A percentile compares a stretch with the other conserved stretches of the same genome.
Evolutionary conservation across 2,329 filamentous ascomycete species (phyloP).

Genomic region (Neonectria neomacrospora): DNA sequence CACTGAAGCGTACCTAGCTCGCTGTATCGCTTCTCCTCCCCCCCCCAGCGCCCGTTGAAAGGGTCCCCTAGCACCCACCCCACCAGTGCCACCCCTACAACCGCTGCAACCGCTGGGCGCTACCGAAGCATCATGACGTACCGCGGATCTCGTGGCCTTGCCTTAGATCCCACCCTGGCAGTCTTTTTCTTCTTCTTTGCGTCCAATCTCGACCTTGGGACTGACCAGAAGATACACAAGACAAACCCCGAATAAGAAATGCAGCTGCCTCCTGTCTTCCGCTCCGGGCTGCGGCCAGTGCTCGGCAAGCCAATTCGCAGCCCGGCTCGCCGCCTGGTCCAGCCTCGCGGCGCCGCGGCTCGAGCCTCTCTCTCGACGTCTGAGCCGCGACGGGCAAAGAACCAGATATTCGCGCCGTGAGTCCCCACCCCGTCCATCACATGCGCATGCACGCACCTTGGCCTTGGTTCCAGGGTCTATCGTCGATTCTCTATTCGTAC

Average conservation of each 20-base stretch:
- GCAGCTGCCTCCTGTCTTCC: slow-evolving; percentile 6
- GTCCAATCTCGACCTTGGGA: neutral
- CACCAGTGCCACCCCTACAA: neutral
- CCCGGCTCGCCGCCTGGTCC: neutral
- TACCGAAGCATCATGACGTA: slow-evolving; percentile 20
- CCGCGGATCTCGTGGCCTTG: slow-evolving; percentile 8
- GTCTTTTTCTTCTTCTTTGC: neutral
- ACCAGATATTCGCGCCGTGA: slow-evolving; percentile 52
- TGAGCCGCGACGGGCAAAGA: slow-evolving; percentile 43
- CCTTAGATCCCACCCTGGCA: neutral
- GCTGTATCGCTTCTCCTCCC: too few relatives aligned
- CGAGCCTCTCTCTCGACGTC: slow-evolving; percentile 41
- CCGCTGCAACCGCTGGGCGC: slow-evolving; percentile 17
- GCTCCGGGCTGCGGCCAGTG: slow-evolving; percentile 12
- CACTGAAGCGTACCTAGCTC: neutral
- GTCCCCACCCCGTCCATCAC: slow-evolving; percentile 27
- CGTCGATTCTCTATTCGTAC: neutral
- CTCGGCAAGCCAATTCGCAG: slow-evolving; percentile 7
- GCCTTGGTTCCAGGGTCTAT: neutral
- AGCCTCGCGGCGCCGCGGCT: slow-evolving; percentile 10
- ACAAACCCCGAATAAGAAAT: slow-evolving; percentile 6
- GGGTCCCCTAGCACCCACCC: neutral
- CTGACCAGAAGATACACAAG: neutral
- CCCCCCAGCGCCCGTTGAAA: neutral
- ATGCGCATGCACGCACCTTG: slow-evolving; percentile 11